A percentile compares a stretch with the other conserved stretches of the same genome.
Evolutionary conservation across 768 basidiomycete species (phyloP).

Genomic region (Grammothele lineata): DNA sequence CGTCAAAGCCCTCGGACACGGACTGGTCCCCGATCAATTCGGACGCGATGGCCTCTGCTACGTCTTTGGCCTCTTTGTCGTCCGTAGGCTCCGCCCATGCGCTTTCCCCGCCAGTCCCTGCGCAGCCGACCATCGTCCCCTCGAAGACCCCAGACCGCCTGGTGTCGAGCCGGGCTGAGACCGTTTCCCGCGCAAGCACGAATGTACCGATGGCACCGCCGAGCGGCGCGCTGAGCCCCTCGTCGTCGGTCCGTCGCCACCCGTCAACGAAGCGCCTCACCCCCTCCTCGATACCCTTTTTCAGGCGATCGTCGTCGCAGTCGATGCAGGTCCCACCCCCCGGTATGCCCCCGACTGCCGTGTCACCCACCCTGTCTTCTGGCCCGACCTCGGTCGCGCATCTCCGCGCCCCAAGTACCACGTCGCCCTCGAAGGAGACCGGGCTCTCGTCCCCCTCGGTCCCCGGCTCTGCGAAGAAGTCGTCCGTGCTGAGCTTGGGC

Average conservation of each 20-base stretch:
- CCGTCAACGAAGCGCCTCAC: slow-evolving; percentile 76
- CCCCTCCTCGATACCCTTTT: slow-evolving; percentile 91
- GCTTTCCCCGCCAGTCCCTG: slow-evolving; percentile 28
- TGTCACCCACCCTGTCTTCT: slow-evolving; percentile 45
- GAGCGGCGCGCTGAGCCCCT: slow-evolving; percentile 66
- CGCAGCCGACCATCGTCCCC: slow-evolving; percentile 33
- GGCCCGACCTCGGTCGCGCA: slow-evolving; percentile 35
- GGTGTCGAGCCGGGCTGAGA: slow-evolving; percentile 62
- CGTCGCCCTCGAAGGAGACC: slow-evolving; percentile 51
- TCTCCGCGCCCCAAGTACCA: slow-evolving; percentile 39
- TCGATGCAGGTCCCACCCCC: slow-evolving; percentile 67
- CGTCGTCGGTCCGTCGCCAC: slow-evolving; percentile 61
- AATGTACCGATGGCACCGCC: slow-evolving; percentile 54
- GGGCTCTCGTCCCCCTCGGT: slow-evolving; percentile 49
- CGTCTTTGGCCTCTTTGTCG: slow-evolving; percentile 70
- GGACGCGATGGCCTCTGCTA: slow-evolving; percentile 75
- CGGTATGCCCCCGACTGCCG: slow-evolving; percentile 26
- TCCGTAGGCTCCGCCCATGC: slow-evolving; percentile 64
- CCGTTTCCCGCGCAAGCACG: slow-evolving; percentile 73
- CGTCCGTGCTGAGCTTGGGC: slow-evolving; percentile 77
- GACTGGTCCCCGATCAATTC: slow-evolving; percentile 67
- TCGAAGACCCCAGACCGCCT: slow-evolving; percentile 66
- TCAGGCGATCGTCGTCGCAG: slow-evolving; percentile 87
- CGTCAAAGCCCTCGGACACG: slow-evolving; percentile 32
- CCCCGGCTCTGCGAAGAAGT: slow-evolving; percentile 66